phyloP scores from a whole-genome alignment of 306 rosid genomes.

The Hippophae rhamnoides region DNA sequence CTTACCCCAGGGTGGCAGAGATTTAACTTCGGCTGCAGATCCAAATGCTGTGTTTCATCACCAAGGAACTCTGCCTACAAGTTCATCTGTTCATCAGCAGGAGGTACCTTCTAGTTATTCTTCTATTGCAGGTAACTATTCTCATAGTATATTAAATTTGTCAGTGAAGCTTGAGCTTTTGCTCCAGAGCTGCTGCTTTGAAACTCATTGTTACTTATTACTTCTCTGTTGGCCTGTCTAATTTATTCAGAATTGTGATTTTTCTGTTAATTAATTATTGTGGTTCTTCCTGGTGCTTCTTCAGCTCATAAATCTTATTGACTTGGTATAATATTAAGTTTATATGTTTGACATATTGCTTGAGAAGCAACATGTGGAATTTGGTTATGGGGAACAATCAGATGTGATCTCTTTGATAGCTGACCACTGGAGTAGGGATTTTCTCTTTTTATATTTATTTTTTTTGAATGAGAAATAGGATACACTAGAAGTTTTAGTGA shows the following conservation, averaged over 20 bases:
- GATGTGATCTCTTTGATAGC: not conserved
- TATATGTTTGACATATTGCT: not conserved
- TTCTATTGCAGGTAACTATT: slow-evolving; percentile 93
- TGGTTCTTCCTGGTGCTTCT: slow-evolving; percentile 2
- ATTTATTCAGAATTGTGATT: slow-evolving; percentile 13
- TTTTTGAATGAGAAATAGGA: no score
- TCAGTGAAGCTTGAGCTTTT: slow-evolving; percentile 32
- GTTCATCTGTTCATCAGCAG: slow-evolving; percentile 87
- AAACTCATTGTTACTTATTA: slow-evolving; percentile 27
- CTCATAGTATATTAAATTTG: slow-evolving; percentile 45
- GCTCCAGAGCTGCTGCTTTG: slow-evolving; percentile 28
- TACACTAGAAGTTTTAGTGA: no score
- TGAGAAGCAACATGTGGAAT: not conserved
- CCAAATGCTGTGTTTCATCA: slow-evolving; percentile 42
- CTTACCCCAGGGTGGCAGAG: slow-evolving; percentile 38
- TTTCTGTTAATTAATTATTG: not conserved
- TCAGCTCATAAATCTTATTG: not conserved
- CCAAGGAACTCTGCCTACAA: slow-evolving; percentile 49
- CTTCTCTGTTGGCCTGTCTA: slow-evolving; percentile 21
- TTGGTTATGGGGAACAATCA: no score
- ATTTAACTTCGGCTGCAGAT: slow-evolving; percentile 43
- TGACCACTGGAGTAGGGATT: no score
- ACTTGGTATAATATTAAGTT: not conserved
- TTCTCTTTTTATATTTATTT: no score
- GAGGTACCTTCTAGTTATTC: slow-evolving; percentile 99